Evolutionary conservation across 345 rosid genomes (phyloP), one percentile per base, ranked within the genome.

Genomic region (Corchorus capsularis): DNA sequence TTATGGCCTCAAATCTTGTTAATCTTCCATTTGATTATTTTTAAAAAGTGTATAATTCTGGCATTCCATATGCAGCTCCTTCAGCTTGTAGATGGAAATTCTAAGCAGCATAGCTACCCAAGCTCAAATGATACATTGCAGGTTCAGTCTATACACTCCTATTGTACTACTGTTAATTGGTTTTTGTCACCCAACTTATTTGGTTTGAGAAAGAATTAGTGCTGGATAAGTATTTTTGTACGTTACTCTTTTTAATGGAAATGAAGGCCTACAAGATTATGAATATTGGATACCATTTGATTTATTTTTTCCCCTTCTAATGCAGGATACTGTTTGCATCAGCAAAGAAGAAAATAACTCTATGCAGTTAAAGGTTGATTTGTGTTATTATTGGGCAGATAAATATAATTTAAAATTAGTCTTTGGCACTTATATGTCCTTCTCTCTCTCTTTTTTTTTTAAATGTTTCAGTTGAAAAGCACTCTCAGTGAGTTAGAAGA

Each of bases 291-390:
- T 69, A 27, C n/a, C 56, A 27, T 57, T 46, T 34, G 20, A 50
- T 47, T 59, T 71, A 34, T 72, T 72, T 72, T 55, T 20, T 76
- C 19, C 63, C 72, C 53, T 75, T 11, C 59, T 85, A 76, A 71
- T 47, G 57, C 87, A 89, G 96, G 92, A 84, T 57, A 84, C 85
- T 71, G 60, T 55, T 75, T 39, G 27, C 54, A 78, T 74, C 60
- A 77, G 85, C 86, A 81, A 89, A 80, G 91, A 89, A 80, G 91
- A 88, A 81, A 85, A 85, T 41, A 50, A 71, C 73, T 78, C 92
- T 67, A 83, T 88, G 67, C 92, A 86, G 41, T 81, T 75, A 37
- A 95, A 91, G 97, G 97, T 94, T 77, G 79, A 68, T 85, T 79
- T 73, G 74, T 65, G 27, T 72, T 41, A 72, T 49, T 77, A 63